Percentiles rank a stretch among this genome's conserved stretches.
These are phyloP conservation scores for Apiotrichum siamense DNA, from an alignment of 1,284 basidiomycete genomes.

Conservation along the genomic window DNA sequence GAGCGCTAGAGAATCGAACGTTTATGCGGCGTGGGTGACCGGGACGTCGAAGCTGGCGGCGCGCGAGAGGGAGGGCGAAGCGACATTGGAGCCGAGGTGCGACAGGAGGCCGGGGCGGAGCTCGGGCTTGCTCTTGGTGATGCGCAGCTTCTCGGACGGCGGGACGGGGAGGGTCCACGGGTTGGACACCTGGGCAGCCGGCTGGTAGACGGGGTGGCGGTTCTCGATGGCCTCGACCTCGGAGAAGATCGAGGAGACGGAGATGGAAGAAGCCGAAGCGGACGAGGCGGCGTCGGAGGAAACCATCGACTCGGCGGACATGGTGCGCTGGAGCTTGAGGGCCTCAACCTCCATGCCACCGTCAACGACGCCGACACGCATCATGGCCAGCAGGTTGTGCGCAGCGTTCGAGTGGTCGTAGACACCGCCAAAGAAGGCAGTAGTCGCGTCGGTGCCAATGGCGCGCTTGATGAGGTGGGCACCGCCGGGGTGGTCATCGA, in stretches of 20 bases:
- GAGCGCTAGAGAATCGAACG: background rate
- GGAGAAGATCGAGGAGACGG: conserved; percentile 31
- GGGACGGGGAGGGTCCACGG: conserved; percentile 37
- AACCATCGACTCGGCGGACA: conserved; percentile 12
- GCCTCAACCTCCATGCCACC: conserved; percentile 66
- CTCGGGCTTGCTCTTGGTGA: conserved; percentile 38
- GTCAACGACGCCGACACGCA: conserved; percentile 77
- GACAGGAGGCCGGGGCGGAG: conserved; percentile 35
- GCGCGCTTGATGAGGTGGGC: conserved; percentile 57
- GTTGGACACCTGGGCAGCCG: conserved; percentile 35
- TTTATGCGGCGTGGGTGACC: background rate
- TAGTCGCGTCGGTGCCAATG: conserved; percentile 77
- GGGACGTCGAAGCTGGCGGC: conserved; percentile 6
- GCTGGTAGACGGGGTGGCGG: conserved; percentile 33
- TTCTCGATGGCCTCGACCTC: conserved; percentile 15
- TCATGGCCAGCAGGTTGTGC: conserved; percentile 73
- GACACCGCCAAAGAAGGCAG: conserved; percentile 88
- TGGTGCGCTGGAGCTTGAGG: conserved; percentile 31
- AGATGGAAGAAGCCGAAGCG: conserved; percentile 36
- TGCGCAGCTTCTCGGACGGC: conserved; percentile 43
- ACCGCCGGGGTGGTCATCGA: conserved; percentile 86
- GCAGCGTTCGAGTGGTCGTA: conserved; percentile 92
- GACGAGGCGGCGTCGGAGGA: conserved; percentile 38
- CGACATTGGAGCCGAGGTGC: conserved; percentile 5
- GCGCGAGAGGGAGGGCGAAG: conserved; percentile 12